Base-by-base conservation (phyloP, 2,329 filamentous ascomycete genomes). In the Blumeria graminis region DNA sequence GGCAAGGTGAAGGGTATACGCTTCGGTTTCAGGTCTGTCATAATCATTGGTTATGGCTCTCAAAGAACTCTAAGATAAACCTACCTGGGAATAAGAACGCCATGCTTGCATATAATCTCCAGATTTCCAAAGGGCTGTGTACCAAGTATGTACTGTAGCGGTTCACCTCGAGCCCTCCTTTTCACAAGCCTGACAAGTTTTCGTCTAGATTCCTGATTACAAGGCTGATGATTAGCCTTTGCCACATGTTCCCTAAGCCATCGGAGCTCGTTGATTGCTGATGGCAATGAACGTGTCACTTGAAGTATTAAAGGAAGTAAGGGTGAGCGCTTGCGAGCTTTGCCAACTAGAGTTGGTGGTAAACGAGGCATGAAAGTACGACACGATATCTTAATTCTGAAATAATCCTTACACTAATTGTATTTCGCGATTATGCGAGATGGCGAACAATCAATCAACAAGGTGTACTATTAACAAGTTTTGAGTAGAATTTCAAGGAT, bases 141-240 rank as follows among this genome's bases (percentile, higher is more conserved):
- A 3, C 88, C 88, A 1, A 98, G 71, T 22, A 96, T 75, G 66
- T 96, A 96, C 67, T 96, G 92, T 36, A 98, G 69, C 1, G 92
- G 92, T 57, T 81, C 76, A 0, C 87, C 87, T 8, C 66, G 68
- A 8, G 74, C 72, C 36, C 80, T 71, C 53, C 70, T 67, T 3
- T 66, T 67, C 59, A 76, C 78, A 6, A 81, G 66, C 1, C 63
- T 59, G 7, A 67, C 60, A 1, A 77, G 58, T 18, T 14, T 55
- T 43, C 53, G 51, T 48, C 53, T 28, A 36, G 55, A 14, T 57
- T 43, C 60, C 61, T 55, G 63, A 57, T 50, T 36, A 43, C 16
- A 52, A 3, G 22, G 16, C 14, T 14, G 32, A 14, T 50, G 22
- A 16, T 54, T 18, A 48, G 13, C 10, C 16, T 38, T 48, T 56